Evolutionary conservation across 257 asterid genomes (phyloP), one percentile per base, ranked within the genome.

Genomic region (Dorcoceras hygrometricum): DNA sequence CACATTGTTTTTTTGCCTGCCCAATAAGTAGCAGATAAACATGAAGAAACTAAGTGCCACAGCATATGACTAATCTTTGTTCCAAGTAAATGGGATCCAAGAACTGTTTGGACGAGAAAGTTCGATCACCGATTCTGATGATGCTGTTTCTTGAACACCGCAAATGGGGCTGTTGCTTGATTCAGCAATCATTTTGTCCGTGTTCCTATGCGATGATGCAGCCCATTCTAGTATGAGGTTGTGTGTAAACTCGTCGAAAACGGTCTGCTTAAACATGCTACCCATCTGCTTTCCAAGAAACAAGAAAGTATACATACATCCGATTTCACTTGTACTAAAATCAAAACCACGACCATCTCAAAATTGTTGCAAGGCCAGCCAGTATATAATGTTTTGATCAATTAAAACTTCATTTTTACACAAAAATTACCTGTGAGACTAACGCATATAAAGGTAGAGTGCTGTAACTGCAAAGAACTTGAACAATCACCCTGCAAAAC

Each of bases 391-490:
- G 50, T 39, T 34, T 34, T 34, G 43, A 34, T 32, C 11, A 0
- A 32, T 32, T 36, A 36, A 36, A 0, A 36, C 10, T 0, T 20
- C 28, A 34, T 8, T 39, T 39, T 39, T 14, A 34, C n/a, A 14
- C 50, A 39, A 39, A 39, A n/a, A 51, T 68, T 78, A 82, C 90
- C 90, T 82, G 90, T 22, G 90, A 73, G 22, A 84, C 90, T 0
- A 82, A 69, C 9, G 87, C 86, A 82, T 84, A 84, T 46, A 84
- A 67, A 20, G 90, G 87, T 59, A 84, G 57, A 5, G 86, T 84
- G 78, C 87, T 84, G 71, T 84, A 84, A 68, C 87, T 80, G 80
- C 90, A 82, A 51, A 82, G 82, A 34, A 82, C 78, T 70, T 82
- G 84, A 65, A 84, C 87, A 16, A 80, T 58, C 56, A 82, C 68